Base-by-base conservation (phyloP, 345 rosid species). In the Brassica incana region DNA sequence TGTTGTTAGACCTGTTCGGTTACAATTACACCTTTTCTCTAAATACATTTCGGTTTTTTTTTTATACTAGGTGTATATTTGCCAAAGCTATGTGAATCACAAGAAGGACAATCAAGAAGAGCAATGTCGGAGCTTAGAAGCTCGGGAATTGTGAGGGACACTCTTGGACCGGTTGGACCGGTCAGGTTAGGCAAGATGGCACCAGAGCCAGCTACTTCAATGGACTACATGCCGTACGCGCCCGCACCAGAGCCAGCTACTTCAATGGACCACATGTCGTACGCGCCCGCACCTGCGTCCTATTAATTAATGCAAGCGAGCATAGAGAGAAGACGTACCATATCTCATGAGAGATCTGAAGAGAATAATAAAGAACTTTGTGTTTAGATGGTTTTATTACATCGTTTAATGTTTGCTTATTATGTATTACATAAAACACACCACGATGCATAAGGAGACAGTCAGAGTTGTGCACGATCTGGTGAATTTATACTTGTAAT, bases 11-110 rank as follows among this genome's bases (percentile, higher is more conserved):
- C 33, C 60, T 9, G 64, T 70, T 30, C 36, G 56, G 36, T 73
- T 72, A 25, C n/a, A 50, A 7, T 25, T 14, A 60, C 60, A 48
- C 38, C 14, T 29, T 60, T 16, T 27, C 23, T 76, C 25, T 43
- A 43, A 30, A 35, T 14, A 7, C 5, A 58, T 8, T 14, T 8
- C 14, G 45, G 16, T 69, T 16, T 50, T 18, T 50, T 50, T 50
- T 50, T 50, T 18, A 16, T 23, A 36, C 30, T 62, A 93, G 98
- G 98, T 35, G 92, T 91, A 15, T 91, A 84, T 82, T 88, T 93
- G 74, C 93, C 98, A 11, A 87, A 85, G 77, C 81, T 93, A 36
- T 93, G 98, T 63, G 90, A 87, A 77, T 82, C 88, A 9, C 89
- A 83, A 74, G 84, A 83, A 74, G 84, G 79, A 27, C 85, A 73